phyloP scores from a whole-genome alignment of 768 basidiomycete genomes.

The Candolleomyces efflorescens region DNA sequence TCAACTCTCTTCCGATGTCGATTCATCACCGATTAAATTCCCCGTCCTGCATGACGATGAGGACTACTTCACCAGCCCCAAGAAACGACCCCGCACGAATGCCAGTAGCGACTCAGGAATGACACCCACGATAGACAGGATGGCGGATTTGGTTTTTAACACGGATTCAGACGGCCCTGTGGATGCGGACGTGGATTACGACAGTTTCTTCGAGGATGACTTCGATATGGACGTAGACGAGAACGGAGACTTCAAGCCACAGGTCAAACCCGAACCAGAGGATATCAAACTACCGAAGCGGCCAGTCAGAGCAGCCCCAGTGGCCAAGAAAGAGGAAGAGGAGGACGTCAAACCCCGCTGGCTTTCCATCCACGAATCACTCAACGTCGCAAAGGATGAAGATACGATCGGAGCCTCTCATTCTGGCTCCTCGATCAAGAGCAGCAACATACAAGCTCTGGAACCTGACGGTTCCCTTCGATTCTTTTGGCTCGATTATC shows the following conservation, averaged over 20 bases:
- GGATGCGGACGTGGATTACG: constrained; percentile 57
- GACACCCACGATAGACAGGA: constrained; percentile 51
- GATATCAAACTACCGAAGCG: constrained; percentile 15
- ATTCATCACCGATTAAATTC: constrained; percentile 35
- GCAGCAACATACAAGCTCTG: constrained; percentile 51
- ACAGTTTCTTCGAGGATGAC: constrained; percentile 41
- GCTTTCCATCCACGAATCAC: constrained; percentile 73
- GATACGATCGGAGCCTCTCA: constrained; percentile 55
- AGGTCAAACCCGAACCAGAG: constrained; percentile 17
- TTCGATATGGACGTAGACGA: constrained; percentile 32
- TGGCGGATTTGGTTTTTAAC: constrained; percentile 57
- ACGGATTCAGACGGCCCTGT: constrained; percentile 52
- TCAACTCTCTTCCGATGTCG: constrained; percentile 29
- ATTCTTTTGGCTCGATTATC: constrained; percentile 97
- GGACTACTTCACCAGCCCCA: constrained; percentile 61
- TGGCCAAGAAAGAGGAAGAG: constrained; percentile 33
- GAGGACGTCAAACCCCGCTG: constrained; percentile 52
- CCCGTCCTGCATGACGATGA: constrained; percentile 48
- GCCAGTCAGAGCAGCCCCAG: constrained; percentile 6
- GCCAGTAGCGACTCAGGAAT: constrained; percentile 34
- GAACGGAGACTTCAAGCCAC: constrained; percentile 18
- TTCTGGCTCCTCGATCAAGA: constrained; percentile 29
- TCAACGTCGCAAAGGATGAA: constrained; percentile 49
- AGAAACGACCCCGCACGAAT: constrained; percentile 51
- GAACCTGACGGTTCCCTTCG: constrained; percentile 81